Base-by-base conservation (phyloP, 805 yeast genomes). In the Priceomyces haplophilus region DNA sequence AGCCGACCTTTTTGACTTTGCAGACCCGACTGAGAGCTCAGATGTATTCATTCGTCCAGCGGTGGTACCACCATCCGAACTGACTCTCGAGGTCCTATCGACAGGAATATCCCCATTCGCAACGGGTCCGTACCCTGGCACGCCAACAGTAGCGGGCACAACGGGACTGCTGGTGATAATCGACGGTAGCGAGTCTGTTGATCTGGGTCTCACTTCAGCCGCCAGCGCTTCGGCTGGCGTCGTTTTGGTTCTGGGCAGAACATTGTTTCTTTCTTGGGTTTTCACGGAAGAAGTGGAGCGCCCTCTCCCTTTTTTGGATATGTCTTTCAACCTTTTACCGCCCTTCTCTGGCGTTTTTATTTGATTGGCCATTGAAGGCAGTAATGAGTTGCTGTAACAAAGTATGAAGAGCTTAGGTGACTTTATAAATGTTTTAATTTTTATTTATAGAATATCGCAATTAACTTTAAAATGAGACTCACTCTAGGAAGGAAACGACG, bases 1-100 rank as follows among this genome's bases (percentile, higher is more conserved):
- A 18, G 47, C 50, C 10, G 52, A 43, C 21, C 41, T 40, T 10
- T 25, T 10, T 19, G 35, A 29, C 10, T 31, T 21, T 17, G 20
- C 13, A 39, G 39, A 23, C 3, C 18, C 23, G 11, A 13, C 15
- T 27, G 31, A 27, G 4, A 12, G 5, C 11, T 27, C 15, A 4
- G 31, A n/a, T 12, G 31, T 11, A 27, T 12, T 10, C n/a, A 5
- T 12, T 5, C 4, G 11, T 5, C n/a, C 31, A n/a, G n/a, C 4
- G 6, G 8, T 21, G n/a, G 27, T 7, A 7, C 31, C 31, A 15
- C 31, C 31, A 27, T 27, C n/a, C 5, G 31, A 12, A n/a, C 31
- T 27, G 4, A 10, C 15, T 27, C 15, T 27, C 4, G n/a, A 5
- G n/a, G n/a, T 10, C 5, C 31, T 27, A n/a, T 27, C 15, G 11